Evolutionary conservation across 2,329 filamentous ascomycete genomes (phyloP), one percentile per base, ranked within the genome.

Genomic region (Beauveria asiatica): DNA sequence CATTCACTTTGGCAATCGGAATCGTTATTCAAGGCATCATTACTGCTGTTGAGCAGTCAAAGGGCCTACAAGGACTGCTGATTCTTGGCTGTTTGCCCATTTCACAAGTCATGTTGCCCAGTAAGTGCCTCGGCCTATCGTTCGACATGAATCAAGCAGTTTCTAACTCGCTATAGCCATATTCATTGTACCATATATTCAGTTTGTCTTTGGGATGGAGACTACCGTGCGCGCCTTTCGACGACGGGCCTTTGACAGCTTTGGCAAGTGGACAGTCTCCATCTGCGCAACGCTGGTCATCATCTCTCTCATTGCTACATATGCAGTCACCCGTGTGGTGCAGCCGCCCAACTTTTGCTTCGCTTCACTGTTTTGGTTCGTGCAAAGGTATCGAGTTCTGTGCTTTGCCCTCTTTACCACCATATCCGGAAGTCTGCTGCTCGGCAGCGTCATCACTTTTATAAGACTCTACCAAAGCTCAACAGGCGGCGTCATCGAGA

Each of bases 331-430:
- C 17, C 74, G 81, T 59, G 75, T 83, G 54, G 73, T 80, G 63
- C 77, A 75, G 5, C 79, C 85, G 48, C 77, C 78, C 6, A 80
- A 85, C 64, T 78, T 80, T 57, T 90, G 87, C 72, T 85, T 88
- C 65, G 84, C 84, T 25, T 85, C 83, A 6, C 75, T 90, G 8
- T 83, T 88, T 64, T 89, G 83, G 83, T 87, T 87, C 63, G 75
- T 88, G 46, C 77, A 81, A 59, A 78, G 76, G 64, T 89, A 84
- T 72, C 79, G 83, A n/a, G 68, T 78, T 16, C 78, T 80, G 5
- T 81, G 79, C 61, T 80, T 89, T 59, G 76, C 75, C 10, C 67
- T 87, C 1, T 69, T 88, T 11, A 70, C 79, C 23, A 68, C 75
- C 21, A 75, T 86, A 48, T 73, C 79, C n/a, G 69, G 76, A 41